Evolutionary conservation across 352 stramenopile species (phyloP).

Genomic region (Phytopythium mirpurense): DNA sequence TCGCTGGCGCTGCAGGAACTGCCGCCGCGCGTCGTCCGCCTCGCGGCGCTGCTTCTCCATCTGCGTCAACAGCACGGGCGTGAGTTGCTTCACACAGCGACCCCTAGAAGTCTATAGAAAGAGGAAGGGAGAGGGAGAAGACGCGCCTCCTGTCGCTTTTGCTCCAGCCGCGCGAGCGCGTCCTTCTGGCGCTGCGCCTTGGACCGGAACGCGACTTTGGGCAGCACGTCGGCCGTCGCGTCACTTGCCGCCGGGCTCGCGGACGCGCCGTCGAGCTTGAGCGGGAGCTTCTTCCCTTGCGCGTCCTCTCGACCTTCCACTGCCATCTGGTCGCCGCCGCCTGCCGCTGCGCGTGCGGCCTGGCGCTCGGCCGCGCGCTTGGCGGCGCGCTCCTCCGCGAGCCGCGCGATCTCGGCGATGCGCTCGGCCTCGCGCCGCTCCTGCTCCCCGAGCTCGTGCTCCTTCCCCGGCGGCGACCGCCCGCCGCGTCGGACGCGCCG

Average conservation of each 20-base stretch:
- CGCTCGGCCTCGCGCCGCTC: constrained; percentile 60
- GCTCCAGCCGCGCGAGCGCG: constrained; percentile 61
- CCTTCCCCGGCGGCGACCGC: constrained; percentile 4
- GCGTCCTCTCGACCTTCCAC: constrained; percentile 8
- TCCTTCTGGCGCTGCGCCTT: constrained; percentile 80
- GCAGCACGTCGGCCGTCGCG: not conserved
- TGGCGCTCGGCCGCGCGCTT: constrained; percentile 8
- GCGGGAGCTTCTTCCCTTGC: constrained; percentile 23
- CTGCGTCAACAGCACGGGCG: constrained; percentile 6
- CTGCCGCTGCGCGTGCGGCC: constrained; percentile 13
- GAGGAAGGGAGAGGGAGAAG: not conserved
- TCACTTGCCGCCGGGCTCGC: constrained; percentile 1
- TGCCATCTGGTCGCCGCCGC: not conserved
- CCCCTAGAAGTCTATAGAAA: too few relatives aligned
- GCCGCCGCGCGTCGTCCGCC: constrained; percentile 45
- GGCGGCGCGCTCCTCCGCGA: not conserved
- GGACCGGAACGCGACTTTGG: constrained; percentile 66
- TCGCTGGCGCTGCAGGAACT: constrained; percentile 59
- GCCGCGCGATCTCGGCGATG: constrained; percentile 28
- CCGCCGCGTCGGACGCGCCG: constrained; percentile 4
- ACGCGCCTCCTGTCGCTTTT: constrained; percentile 55
- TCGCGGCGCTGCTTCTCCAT: constrained; percentile 54
- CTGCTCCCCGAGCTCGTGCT: constrained; percentile 4
- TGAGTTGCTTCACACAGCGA: not conserved
- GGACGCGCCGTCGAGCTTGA: constrained; percentile 22